phyloP scores from a whole-genome alignment of 1,139 yeast species.

The Hanseniaspora uvarum region DNA sequence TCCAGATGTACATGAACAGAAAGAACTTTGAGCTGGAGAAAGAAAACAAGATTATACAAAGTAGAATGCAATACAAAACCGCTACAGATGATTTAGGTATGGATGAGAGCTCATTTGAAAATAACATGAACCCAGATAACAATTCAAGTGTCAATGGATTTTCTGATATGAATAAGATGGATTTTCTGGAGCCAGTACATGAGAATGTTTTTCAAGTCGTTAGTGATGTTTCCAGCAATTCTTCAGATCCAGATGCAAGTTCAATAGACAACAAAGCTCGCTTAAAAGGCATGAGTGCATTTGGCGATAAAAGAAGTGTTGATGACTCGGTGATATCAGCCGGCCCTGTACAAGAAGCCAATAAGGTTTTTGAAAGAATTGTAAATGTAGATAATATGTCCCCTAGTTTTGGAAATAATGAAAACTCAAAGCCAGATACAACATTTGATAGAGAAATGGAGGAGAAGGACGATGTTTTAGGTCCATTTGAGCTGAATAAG shows the following conservation, averaged over 20 bases:
- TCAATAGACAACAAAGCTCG: not conserved
- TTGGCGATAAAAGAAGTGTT: not conserved
- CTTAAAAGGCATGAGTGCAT: constrained; percentile 9
- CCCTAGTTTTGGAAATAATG: not conserved
- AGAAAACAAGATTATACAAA: constrained; percentile 1
- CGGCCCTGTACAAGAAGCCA: constrained; percentile 17
- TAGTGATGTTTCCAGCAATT: constrained; percentile 5
- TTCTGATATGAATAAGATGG: not conserved
- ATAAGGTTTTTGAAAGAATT: constrained; percentile 12
- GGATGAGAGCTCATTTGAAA: not conserved
- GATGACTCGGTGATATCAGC: not conserved
- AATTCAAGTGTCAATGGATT: not conserved
- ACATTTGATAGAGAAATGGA: constrained; percentile 1
- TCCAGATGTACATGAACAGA: constrained; percentile 1
- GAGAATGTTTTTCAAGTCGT: constrained; percentile 11
- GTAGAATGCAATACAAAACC: not conserved
- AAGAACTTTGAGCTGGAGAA: not conserved
- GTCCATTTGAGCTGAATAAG: not conserved
- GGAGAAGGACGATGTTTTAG: constrained; percentile 9
- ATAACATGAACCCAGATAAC: not conserved
- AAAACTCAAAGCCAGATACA: not conserved
- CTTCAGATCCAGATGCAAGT: not conserved
- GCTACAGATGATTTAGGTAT: not conserved
- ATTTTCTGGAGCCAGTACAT: constrained; percentile 6
- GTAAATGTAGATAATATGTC: not conserved